Base-by-base conservation (phyloP, 306 rosid genomes). In the Trifolium fragiferum region DNA sequence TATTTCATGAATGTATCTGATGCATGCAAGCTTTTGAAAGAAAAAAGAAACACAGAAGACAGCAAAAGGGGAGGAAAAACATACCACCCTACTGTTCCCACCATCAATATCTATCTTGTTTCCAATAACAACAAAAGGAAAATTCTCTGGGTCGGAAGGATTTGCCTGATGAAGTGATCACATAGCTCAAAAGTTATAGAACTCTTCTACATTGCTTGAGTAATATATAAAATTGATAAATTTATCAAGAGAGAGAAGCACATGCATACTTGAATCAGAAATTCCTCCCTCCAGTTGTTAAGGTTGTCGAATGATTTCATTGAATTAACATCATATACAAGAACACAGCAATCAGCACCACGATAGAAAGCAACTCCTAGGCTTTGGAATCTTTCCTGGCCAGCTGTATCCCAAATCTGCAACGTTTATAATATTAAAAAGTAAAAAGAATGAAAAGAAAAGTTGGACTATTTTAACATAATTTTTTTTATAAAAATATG, bases 391-490 rank as follows among this genome's bases (percentile, higher is more conserved):
- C 99, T 87, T 79, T 95, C 99, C 84, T 95, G 99, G 72, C 99
- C 99, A 79, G 99, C 99, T 25, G 99, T 95, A 87, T 95, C 99
- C 99, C 99, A 95, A 70, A 95, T 95, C 99, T 95, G 85, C 27
- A 60, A 54, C 33, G 67, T 74, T 68, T 20, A 64, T 15, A 63
- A 47, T 15, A 37, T 25, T 16, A 38, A n/a, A 33, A 73, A 10
- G 61, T n/a, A 64, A 74, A 59, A 64, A 8, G 8, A 60, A 46
- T 51, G 40, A 8, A 43, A 72, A 44, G 38, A 12, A 46, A 37
- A n/a, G 5, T 33, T 70, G 2, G 4, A 25, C 12, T 27, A 32
- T 47, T 74, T 66, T 7, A 55, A 58, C 43, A 35, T 50, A 35
- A 10, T 74, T 70, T 54, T 60, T 50, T 49, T 63, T 51, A 76